A percentile compares a stretch with the other conserved stretches of the same genome.
phyloP scores from a whole-genome alignment of 2,329 filamentous ascomycete species.

The Daldinia sp. region DNA sequence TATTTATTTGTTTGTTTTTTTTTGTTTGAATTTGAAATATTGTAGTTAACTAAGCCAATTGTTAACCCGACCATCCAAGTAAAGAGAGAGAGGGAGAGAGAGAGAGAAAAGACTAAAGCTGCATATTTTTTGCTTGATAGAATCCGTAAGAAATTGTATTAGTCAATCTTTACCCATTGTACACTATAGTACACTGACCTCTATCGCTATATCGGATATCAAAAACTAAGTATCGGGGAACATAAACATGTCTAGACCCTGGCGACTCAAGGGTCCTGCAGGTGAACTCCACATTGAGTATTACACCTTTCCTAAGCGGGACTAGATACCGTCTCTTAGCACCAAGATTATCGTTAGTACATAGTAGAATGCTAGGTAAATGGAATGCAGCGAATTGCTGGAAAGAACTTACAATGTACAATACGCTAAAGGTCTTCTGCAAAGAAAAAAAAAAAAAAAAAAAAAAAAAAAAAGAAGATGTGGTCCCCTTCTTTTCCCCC shows the following conservation, averaged over 20 bases:
- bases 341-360: conserved; percentile 16
- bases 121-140: neutral
- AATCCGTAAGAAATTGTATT: neutral
- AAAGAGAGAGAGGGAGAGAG: no score
- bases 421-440: no score
- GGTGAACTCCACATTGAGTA: conserved; percentile 1
- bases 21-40: no score
- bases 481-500: conserved; percentile 3
- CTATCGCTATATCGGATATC: neutral
- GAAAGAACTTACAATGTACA: no score
- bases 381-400: no score
- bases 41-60: neutral
- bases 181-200: neutral
- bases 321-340: conserved; percentile 30
- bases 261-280: conserved; percentile 36
- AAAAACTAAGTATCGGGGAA: neutral
- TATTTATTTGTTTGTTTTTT: no score
- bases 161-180: no score
- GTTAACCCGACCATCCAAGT: neutral
- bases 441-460: no score
- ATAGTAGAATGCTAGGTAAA: conserved; percentile 4
- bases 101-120: neutral
- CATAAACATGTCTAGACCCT: neutral
- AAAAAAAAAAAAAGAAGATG: no score
- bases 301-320: conserved; percentile 9